Conservation (phyloP, 306 rosid species). For the Potentilla sterilis region DNA sequence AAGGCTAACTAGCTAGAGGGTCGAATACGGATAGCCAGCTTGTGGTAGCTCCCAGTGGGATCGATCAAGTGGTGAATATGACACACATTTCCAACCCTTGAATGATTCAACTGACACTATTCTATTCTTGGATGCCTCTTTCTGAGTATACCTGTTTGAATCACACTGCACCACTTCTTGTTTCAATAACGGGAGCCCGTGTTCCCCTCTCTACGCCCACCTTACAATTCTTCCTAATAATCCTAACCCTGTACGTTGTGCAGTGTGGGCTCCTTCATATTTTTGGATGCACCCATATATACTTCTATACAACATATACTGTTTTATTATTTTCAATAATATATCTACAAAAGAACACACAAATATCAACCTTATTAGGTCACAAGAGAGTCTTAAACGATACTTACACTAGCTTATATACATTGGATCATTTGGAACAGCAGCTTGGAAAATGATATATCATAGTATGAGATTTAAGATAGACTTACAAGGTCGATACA, state of each 20-base stretch:
- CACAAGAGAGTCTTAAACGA: not conserved
- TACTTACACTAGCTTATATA: not conserved
- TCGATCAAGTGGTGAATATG: slow-evolving; percentile 27
- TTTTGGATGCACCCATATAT: not conserved
- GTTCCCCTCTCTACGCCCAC: slow-evolving; percentile 13
- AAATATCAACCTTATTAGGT: not conserved
- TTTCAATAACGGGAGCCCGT: slow-evolving; percentile 36
- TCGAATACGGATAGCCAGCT: slow-evolving; percentile 13
- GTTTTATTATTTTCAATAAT: not conserved
- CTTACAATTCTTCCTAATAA: slow-evolving; percentile 8
- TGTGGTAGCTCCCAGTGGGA: slow-evolving; percentile 10
- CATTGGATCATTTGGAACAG: not conserved
- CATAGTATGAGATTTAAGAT: not conserved
- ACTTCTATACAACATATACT: not conserved
- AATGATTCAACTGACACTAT: slow-evolving; percentile 23
- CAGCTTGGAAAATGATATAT: not conserved
- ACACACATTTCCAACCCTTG: slow-evolving; percentile 34
- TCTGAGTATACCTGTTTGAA: not conserved
- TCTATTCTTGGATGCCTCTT: slow-evolving; percentile 13
- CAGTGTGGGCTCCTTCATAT: not conserved
- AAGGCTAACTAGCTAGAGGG: not conserved
- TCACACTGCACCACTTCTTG: slow-evolving; percentile 32
- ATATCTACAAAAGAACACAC: not conserved
- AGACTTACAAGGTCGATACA: too few species aligned
- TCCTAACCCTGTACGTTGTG: slow-evolving; percentile 11